These are phyloP conservation scores for Fusarium bactridioides DNA, from an alignment of 2,329 filamentous ascomycete species.

Conservation along the genomic window DNA sequence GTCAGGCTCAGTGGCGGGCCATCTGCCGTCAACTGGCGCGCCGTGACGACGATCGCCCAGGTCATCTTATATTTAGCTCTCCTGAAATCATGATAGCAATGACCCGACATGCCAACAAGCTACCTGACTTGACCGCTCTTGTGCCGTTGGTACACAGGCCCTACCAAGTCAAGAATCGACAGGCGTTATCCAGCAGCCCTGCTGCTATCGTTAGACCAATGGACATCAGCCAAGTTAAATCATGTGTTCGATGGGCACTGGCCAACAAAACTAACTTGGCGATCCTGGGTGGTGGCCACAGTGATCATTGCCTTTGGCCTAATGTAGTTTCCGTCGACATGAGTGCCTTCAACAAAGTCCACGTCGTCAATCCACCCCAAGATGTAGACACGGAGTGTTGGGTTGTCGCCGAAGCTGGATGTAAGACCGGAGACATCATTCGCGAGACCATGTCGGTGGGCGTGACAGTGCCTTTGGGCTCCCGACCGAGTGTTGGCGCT, in stretches of 20 bases:
- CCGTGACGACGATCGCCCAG: slow-evolving; percentile 46
- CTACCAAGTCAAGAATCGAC: slow-evolving; percentile 57
- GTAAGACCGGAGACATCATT: slow-evolving; percentile 64
- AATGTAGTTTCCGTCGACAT: slow-evolving; percentile 66
- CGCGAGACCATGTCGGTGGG: slow-evolving; percentile 53
- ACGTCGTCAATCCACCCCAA: slow-evolving; percentile 48
- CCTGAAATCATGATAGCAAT: slow-evolving; percentile 62
- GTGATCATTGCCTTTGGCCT: slow-evolving; percentile 63
- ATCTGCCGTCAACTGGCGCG: slow-evolving; percentile 59
- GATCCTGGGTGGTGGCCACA: slow-evolving; percentile 66
- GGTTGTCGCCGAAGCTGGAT: slow-evolving; percentile 63
- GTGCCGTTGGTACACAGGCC: slow-evolving; percentile 48
- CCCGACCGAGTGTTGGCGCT: slow-evolving; percentile 69
- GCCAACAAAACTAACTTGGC: slow-evolving; percentile 55
- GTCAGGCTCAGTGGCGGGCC: slow-evolving; percentile 56
- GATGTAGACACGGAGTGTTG: slow-evolving; percentile 39
- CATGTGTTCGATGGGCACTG: slow-evolving; percentile 65
- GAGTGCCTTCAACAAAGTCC: slow-evolving; percentile 60
- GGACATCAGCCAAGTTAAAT: slow-evolving; percentile 57
- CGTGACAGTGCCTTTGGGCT: slow-evolving; percentile 65
- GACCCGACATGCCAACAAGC: slow-evolving; percentile 52
- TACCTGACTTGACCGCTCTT: slow-evolving; percentile 52
- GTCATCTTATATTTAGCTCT: slow-evolving; percentile 56
- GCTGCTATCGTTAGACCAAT: slow-evolving; percentile 57
- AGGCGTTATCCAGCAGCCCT: slow-evolving; percentile 56